Base-by-base conservation (phyloP, 805 yeast genomes). In the Candida pini region DNA sequence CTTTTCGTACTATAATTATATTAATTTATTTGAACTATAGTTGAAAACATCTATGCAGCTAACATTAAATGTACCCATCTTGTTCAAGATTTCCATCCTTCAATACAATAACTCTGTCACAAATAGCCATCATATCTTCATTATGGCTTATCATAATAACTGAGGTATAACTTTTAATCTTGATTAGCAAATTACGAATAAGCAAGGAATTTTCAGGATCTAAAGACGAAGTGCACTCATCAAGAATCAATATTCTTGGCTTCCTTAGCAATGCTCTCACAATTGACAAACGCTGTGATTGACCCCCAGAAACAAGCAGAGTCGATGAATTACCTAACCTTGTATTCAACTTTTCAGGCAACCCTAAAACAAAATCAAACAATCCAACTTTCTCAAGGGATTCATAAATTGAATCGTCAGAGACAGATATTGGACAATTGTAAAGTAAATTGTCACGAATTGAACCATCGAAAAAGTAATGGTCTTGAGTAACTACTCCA, bases 191-290 rank as follows among this genome's bases (percentile, higher is more conserved):
- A 2, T 66, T 49, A 12, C 68, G 61, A n/a, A 92, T 70, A 2
- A 54, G 50, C 6, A 51, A 46, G 0, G 82, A 56, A 43, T 79
- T 82, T 14, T 66, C 71, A 0, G 79, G 66, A 53, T 92, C 98
- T 31, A 92, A 63, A 0, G 95, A 83, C 0, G 97, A 79, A 0
- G 97, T 88, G 47, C 89, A 81, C 54, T 92, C 98, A 58, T 92
- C 98, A 31, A 92, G 57, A 5, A 92, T 66, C n/a, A 78, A 64
- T 8, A 78, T 45, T 20, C 63, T 62, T 0, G 97, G 92, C 15
- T 68, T 63, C 24, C 89, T 60, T 4, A 89, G 38, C 4, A 92
- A 43, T 0, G 95, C 92, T 33, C 97, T 68, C 0, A 90, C 95
- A 33, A 92, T 76, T 0, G 92, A 79, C 2, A 92, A 54, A 36